These are phyloP conservation scores for Solanum hybrid DNA, from an alignment of 305 asterid species.

Conservation along the genomic window DNA sequence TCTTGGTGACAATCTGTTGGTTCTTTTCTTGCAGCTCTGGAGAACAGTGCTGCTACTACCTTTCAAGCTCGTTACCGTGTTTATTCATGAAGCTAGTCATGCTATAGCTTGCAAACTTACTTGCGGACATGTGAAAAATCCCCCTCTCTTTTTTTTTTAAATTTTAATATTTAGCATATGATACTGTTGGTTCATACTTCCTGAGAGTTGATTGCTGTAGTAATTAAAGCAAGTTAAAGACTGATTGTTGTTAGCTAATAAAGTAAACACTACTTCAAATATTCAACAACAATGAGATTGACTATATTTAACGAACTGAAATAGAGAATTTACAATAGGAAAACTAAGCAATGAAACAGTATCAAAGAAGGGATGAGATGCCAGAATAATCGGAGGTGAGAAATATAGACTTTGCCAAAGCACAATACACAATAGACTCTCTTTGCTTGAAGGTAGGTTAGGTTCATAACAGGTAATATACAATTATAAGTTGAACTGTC, in stretches of 20 bases:
- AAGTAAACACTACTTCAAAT: not conserved
- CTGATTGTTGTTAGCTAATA: not conserved
- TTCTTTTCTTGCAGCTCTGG: slow-evolving; percentile 24
- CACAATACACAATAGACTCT: not conserved
- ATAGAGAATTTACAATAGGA: not conserved
- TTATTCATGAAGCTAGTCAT: slow-evolving; percentile 39
- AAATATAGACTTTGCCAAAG: not conserved
- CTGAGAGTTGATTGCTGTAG: not conserved
- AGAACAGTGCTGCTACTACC: slow-evolving; percentile 28
- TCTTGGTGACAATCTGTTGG: not conserved
- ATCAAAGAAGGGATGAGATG: not conserved
- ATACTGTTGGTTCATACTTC: not conserved
- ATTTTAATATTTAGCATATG: not conserved
- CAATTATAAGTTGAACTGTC: not conserved
- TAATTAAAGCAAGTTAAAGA: not conserved
- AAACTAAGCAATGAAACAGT: not conserved
- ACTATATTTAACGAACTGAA: not conserved
- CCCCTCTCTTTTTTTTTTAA: not conserved
- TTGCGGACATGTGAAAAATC: slow-evolving; percentile 28
- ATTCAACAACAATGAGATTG: not conserved
- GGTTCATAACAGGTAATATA: not conserved
- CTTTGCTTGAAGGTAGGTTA: not conserved
- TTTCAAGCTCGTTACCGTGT: slow-evolving; percentile 32
- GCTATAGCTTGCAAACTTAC: slow-evolving; percentile 39
- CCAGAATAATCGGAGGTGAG: not conserved